These are phyloP conservation scores for Endothia cerciana DNA, from an alignment of 2,329 filamentous ascomycete species.

Conservation along the genomic window DNA sequence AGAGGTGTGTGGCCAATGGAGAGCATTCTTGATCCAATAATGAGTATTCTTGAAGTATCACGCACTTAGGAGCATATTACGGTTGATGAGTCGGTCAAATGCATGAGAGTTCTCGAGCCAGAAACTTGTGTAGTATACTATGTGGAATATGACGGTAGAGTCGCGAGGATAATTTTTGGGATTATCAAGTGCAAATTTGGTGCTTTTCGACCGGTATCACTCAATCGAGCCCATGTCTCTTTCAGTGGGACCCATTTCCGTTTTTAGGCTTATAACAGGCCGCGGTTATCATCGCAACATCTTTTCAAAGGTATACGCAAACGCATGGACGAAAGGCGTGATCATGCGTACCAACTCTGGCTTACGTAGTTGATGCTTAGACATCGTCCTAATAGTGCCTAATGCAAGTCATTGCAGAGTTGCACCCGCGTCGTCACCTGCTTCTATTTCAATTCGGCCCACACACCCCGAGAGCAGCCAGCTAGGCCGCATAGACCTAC, in stretches of 20 bases:
- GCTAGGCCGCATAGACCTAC: neutral
- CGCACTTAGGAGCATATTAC: neutral
- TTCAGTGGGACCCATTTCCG: constrained; percentile 6
- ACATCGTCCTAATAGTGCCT: neutral
- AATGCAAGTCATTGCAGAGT: constrained; percentile 12
- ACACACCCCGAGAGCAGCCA: neutral
- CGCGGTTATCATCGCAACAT: neutral
- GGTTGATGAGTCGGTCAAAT: no score
- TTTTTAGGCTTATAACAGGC: constrained; percentile 2
- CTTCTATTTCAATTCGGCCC: neutral
- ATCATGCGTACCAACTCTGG: constrained; percentile 3
- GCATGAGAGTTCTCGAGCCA: no score
- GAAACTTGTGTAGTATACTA: no score
- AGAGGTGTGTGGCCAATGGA: neutral
- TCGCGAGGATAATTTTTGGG: no score
- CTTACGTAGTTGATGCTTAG: constrained; percentile 10
- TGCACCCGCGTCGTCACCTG: neutral
- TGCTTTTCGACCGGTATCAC: constrained; percentile 7
- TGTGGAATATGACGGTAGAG: neutral
- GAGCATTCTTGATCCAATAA: no score
- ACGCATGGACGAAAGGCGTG: constrained; percentile 9
- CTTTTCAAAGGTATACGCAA: constrained; percentile 5
- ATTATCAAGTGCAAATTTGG: no score
- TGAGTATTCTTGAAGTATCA: neutral
- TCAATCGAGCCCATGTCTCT: constrained; percentile 9